phyloP scores from a whole-genome alignment of 176 grass and related monocot genomes.

The Triticum monococcum region DNA sequence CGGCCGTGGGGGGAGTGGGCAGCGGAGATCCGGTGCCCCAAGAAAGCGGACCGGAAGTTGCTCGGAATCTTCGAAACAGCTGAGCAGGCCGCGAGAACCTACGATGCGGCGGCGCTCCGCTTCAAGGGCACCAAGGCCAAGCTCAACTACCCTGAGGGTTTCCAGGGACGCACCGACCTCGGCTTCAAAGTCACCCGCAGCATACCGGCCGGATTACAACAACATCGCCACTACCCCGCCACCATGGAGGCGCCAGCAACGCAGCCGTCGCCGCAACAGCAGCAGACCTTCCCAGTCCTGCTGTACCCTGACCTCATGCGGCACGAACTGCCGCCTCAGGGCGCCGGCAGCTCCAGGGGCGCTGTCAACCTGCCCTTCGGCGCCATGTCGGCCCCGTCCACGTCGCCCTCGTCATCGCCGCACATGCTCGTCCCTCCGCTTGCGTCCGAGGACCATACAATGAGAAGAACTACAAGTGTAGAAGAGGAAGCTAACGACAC shows the following conservation, averaged over 20 bases:
- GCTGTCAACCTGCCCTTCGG: slow-evolving; percentile 35
- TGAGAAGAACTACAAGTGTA: too few relatives aligned
- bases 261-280: slow-evolving; percentile 10
- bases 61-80: slow-evolving; percentile 67
- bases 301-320: slow-evolving; percentile 68
- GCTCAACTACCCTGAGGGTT: slow-evolving; percentile 72
- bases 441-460: too few relatives aligned
- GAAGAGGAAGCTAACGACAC: too few relatives aligned
- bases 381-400: background rate
- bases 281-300: slow-evolving; percentile 8
- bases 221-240: background rate
- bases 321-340: slow-evolving; percentile 78
- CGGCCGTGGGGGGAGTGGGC: slow-evolving; percentile 98
- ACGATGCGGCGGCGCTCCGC: slow-evolving; percentile 59
- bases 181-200: slow-evolving; percentile 56
- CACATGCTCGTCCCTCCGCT: too few relatives aligned
- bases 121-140: slow-evolving; percentile 71
- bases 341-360: slow-evolving; percentile 15
- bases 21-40: slow-evolving; percentile 84
- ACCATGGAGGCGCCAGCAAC: background rate
- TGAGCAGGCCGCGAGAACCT: slow-evolving; percentile 60
- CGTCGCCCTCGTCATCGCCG: too few relatives aligned
- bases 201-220: slow-evolving; percentile 32
- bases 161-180: slow-evolving; percentile 78
- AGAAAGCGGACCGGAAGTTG: slow-evolving; percentile 67